A percentile compares a stretch with the other conserved stretches of the same genome.
These are phyloP conservation scores for Panicum virgatum DNA, from an alignment of 202 grass and related monocot species.

Conservation along the genomic window DNA sequence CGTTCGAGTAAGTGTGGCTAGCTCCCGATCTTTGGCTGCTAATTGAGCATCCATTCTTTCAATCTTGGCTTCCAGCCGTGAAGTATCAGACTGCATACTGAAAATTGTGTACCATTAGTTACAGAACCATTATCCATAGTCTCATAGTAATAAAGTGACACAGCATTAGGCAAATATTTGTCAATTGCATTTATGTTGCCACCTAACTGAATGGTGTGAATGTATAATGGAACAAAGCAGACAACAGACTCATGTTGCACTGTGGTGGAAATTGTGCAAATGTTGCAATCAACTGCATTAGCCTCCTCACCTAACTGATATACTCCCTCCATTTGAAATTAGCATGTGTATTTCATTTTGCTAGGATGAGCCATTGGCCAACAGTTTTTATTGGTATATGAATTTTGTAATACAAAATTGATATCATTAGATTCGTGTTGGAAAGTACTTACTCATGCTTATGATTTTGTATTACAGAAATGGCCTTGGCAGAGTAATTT, in stretches of 20 bases:
- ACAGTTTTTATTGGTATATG: no score
- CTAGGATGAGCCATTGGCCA: no score
- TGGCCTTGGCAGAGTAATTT: no score
- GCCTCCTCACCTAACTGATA: neutral
- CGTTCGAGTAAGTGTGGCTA: conserved; percentile 84
- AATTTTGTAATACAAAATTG: no score
- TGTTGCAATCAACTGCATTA: conserved; percentile 18
- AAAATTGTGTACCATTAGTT: conserved; percentile 32
- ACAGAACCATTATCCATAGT: conserved; percentile 23
- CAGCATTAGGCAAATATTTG: conserved; percentile 28
- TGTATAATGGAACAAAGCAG: neutral
- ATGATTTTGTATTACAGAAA: no score
- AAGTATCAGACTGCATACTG: conserved; percentile 94
- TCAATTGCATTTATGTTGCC: conserved; percentile 23
- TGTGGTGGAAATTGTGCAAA: neutral
- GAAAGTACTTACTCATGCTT: no score
- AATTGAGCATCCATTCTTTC: conserved; percentile 98
- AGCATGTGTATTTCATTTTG: no score
- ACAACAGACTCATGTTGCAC: neutral
- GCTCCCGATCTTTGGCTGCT: conserved; percentile 91
- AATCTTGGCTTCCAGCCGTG: conserved; percentile 92
- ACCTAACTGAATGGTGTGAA: conserved; percentile 16
- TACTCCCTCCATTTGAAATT: no score
- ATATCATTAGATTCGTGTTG: no score
- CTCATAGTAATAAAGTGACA: neutral